phyloP scores from a whole-genome alignment of 176 grass and related monocot species.

The Triticum urartu region DNA sequence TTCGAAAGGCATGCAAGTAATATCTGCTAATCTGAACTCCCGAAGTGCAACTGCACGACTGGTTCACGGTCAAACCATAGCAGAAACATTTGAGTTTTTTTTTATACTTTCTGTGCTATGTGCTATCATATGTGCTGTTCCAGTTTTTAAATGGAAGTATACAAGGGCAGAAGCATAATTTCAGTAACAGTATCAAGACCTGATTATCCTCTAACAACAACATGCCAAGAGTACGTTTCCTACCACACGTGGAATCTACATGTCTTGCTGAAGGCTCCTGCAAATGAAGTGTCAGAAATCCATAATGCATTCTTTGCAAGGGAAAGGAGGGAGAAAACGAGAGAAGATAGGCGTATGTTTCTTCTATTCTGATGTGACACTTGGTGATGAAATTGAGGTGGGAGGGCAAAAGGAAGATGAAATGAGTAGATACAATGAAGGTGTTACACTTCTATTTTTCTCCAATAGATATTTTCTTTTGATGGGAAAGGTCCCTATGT shows the following conservation, averaged over 20 bases:
- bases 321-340: not conserved
- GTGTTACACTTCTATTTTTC: conserved; percentile 7
- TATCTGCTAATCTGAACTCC: not conserved
- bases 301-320: not conserved
- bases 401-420: conserved; percentile 5
- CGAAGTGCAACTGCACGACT: not conserved
- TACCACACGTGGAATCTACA: conserved; percentile 27
- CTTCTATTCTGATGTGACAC: not conserved
- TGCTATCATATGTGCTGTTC: not conserved
- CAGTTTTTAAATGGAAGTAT: not conserved
- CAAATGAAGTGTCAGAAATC: conserved; percentile 39
- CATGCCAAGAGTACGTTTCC: conserved; percentile 42
- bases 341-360: not conserved
- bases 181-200: conserved; percentile 16
- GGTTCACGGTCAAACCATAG: not conserved
- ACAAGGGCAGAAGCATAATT: conserved; percentile 13
- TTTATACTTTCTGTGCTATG: not conserved
- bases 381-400: not conserved
- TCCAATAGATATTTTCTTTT: conserved; percentile 3
- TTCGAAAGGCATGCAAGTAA: not conserved
- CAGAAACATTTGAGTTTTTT: not conserved
- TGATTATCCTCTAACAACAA: conserved; percentile 52
- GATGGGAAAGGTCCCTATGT: not conserved
- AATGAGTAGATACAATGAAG: not conserved
- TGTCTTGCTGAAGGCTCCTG: conserved; percentile 41